Conservation (phyloP, 208 protist species). For the Trypanosoma theileri region DNA sequence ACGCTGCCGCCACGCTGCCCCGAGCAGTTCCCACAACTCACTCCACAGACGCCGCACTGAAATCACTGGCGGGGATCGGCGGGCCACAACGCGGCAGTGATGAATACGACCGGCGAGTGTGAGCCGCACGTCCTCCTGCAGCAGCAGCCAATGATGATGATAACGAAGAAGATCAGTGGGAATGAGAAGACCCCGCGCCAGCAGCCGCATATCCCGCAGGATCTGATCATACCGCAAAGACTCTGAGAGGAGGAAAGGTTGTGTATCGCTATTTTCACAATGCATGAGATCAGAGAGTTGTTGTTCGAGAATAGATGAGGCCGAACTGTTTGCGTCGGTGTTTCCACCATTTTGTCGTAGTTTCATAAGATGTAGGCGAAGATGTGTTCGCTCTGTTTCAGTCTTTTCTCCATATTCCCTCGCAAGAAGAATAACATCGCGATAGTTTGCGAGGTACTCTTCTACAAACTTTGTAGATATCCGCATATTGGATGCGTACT, state of each 20-base stretch:
- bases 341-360: not conserved
- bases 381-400: conserved; percentile 31
- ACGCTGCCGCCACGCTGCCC: conserved; percentile 74
- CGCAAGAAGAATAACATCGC: conserved; percentile 48
- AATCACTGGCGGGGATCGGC: conserved; percentile 19
- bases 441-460: conserved; percentile 51
- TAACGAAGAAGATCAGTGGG: conserved; percentile 58
- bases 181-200: conserved; percentile 46
- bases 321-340: not conserved
- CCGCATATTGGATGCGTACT: conserved; percentile 27
- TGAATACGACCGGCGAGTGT: conserved; percentile 51
- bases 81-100: conserved; percentile 46
- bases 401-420: conserved; percentile 26
- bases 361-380: conserved; percentile 18
- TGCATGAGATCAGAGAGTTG: conserved; percentile 44
- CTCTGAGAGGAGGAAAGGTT: conserved; percentile 35
- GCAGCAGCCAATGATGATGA: conserved; percentile 58
- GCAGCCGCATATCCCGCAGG: conserved; percentile 46
- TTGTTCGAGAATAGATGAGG: conserved; percentile 21
- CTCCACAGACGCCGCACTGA: conserved; percentile 47
- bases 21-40: conserved; percentile 56
- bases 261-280: not conserved
- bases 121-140: conserved; percentile 62
- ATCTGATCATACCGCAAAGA: conserved; percentile 46
- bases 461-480: conserved; percentile 43